Base-by-base conservation (phyloP, 257 asterid genomes). In the Jacaranda copaia region DNA sequence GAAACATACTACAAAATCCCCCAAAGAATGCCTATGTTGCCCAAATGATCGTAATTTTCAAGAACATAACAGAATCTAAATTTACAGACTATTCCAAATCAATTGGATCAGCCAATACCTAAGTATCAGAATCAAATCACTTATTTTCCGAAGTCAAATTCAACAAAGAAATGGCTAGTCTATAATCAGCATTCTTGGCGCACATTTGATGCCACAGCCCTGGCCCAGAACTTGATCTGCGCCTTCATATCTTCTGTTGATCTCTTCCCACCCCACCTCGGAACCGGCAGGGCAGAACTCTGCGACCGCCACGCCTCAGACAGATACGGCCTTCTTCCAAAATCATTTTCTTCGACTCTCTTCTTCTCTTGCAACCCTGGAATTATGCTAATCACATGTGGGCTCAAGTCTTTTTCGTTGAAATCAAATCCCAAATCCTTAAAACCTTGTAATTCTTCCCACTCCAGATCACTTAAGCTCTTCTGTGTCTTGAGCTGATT, bases 181-280 rank as follows among this genome's bases (percentile, higher is more conserved):
- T 3, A 8, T 48, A 8, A 9, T 73, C 53, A 82, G 62, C 85
- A 88, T 49, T 93, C 86, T 53, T 90, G 85, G 19, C 88, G 91
- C 68, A 89, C 93, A 66, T 92, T 90, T 42, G 97, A 90, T 12
- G 98, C 98, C 58, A 94, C 97, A 6, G 97, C 91, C 81, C 98
- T 84, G 2, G 98, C 99, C 99, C 98, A 94, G 16, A 90, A 92
- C 83, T 81, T 94, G 84, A 94, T 88, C 76, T 89, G 96, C 3
- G 85, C 91, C 85, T 94, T 94, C 82, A 90, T 83, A 69, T 88
- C 92, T 61, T 90, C 94, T 11, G 79, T 70, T 38, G 90, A 85
- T 68, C 52, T 82, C 74, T 79, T 84, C 9, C 69, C 69, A 3
- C 76, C 81, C 81, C 81, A 81, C n/a, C 75, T 74, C 11, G 80